Evolutionary conservation across 2,329 filamentous ascomycete species (phyloP), one percentile per base, ranked within the genome.

Genomic region (Hysterium pulicare): DNA sequence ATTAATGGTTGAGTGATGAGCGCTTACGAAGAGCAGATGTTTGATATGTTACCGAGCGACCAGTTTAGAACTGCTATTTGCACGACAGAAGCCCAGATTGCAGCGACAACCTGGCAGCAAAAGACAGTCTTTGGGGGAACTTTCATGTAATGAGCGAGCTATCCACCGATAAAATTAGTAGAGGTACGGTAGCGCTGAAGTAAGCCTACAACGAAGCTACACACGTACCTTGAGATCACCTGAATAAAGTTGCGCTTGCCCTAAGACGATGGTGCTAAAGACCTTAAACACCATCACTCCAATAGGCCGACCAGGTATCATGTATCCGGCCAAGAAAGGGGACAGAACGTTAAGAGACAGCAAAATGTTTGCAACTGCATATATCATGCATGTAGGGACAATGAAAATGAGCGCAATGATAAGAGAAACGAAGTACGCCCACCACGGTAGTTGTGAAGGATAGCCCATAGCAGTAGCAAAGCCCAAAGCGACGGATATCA

Each of bases 71-170:
- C 81, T 3, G 74, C 62, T 42, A 86, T 75, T 59, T 86, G 83
- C 30, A 86, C 77, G 48, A 86, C 75, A 62, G 79, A 84, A 0
- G 81, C 82, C 55, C 84, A 74, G 0, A 83, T 77, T 0, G 82
- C 84, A 6, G 83, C 82, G 2, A 83, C 75, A 3, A 85, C 75
- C 59, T 86, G 83, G 4, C 75, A 74, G 65, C 77, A 73, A 65
- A 86, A 86, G 70, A 84, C 83, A 13, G 79, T 82, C 15, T 80
- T 72, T 11, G 81, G 82, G 0, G 83, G 82, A 8, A 78, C 65
- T 55, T 78, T 78, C 70, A 78, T 74, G 49, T 72, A 71, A 3
- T 71, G 61, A 1, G 72, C 76, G 13, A 78, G 64, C 17, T n/a
- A n/a, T n/a, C n/a, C n/a, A n/a, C n/a, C n/a, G n/a, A n/a, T n/a